Evolutionary conservation across 2,329 filamentous ascomycete species (phyloP), one percentile per base, ranked within the genome.

Genomic region (Teratosphaeria gauchensis): DNA sequence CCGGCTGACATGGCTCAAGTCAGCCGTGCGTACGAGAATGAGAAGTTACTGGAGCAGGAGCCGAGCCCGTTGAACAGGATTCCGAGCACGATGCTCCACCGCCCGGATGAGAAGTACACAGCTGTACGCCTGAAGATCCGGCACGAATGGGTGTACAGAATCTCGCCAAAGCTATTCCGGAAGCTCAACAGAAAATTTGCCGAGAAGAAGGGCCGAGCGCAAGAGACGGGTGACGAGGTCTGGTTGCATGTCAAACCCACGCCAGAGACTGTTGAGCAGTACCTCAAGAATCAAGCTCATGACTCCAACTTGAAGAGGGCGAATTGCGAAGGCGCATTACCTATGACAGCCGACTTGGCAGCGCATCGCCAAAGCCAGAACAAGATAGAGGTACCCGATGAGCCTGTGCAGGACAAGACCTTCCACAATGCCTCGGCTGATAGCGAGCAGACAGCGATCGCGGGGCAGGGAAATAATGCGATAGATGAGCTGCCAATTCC

Each of bases 41-140:
- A 86, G 66, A 72, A 76, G 12, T 69, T 77, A 2, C 69, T 80
- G 0, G 72, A 79, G 52, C 57, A 63, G 3, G 59, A 66, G 1
- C 55, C 66, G 3, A 64, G 62, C 9, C 64, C 65, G 1, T 67
- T 80, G 1, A 75, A 80, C 16, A 69, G 78, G 12, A 68, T 85
- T 32, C 79, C 80, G 16, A 72, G 73, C 16, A 78, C 80, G 3
- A 58, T 67, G 32, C 62, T 69, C 55, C 77, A 84, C 62, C 78
- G 76, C 53, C 84, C 84, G 0, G 73, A 67, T 8, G 76, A 83
- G 21, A 83, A 83, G 66, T 85, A 77, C 75, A 81, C 82, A 38
- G 84, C 81, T 0, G 76, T 80, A 52, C 73, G 80, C 52, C 73
- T 87, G 55, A 79, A 77, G 64, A 82, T 87, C 48, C 76, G 78